A percentile compares a stretch with the other conserved stretches of the same genome.
Conservation (phyloP, 495 filamentous ascomycete species). For the Penicillium macrosclerotiorum region DNA sequence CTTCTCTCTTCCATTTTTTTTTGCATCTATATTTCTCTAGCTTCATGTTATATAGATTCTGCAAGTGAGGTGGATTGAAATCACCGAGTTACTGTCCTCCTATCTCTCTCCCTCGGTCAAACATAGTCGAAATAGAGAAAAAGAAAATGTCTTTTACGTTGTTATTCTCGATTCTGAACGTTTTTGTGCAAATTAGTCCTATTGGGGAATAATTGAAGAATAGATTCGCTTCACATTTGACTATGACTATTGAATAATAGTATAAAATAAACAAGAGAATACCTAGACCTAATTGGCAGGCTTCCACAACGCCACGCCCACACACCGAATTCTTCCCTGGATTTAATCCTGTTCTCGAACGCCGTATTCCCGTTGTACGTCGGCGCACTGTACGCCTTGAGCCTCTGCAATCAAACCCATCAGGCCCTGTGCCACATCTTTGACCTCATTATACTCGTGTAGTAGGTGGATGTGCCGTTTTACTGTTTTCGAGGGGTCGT, state of each 20-base stretch:
- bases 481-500: slow-evolving; percentile 46
- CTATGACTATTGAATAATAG: background rate
- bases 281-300: too few relatives aligned
- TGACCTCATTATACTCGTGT: slow-evolving; percentile 77
- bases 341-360: slow-evolving; percentile 32
- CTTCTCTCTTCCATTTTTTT: background rate
- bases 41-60: slow-evolving; percentile 4
- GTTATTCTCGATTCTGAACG: too few relatives aligned
- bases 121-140: too few relatives aligned
- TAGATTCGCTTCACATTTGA: too few relatives aligned
- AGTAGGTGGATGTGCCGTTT: slow-evolving; percentile 65
- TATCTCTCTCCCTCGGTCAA: too few relatives aligned
- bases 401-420: slow-evolving; percentile 74
- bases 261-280: background rate
- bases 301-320: too few relatives aligned
- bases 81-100: background rate
- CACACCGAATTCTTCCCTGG: too few relatives aligned
- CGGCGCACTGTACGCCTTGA: slow-evolving; percentile 57
- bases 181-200: too few relatives aligned
- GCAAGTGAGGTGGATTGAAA: background rate
- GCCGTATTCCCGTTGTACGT: slow-evolving; percentile 61
- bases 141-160: too few relatives aligned
- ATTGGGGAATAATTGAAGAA: too few relatives aligned
- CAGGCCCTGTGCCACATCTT: slow-evolving; percentile 68
- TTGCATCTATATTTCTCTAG: background rate